phyloP scores from a whole-genome alignment of 768 basidiomycete genomes.

The Boletus rufocinnamomeus region DNA sequence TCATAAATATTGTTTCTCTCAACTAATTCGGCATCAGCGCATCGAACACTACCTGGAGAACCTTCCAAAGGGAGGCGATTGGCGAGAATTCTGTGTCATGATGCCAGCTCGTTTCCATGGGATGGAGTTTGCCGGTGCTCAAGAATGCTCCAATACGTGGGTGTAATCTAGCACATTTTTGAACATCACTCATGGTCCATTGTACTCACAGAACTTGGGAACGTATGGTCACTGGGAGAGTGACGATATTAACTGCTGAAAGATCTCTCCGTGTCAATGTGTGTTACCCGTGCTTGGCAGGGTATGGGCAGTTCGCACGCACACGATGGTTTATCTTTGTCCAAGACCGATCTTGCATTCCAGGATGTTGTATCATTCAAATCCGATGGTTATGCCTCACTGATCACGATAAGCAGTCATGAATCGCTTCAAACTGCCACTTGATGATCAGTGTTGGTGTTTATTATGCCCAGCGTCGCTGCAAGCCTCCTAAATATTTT shows the following conservation, averaged over 20 bases:
- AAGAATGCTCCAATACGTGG: background rate
- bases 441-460: background rate
- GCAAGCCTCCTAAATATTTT: background rate
- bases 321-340: background rate
- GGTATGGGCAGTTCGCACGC: background rate
- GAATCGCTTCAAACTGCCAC: too few relatives aligned
- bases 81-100: constrained; percentile 37
- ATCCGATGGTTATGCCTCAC: background rate
- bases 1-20: background rate
- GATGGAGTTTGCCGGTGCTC: background rate
- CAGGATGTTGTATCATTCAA: background rate
- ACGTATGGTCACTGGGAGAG: constrained; percentile 29
- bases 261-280: too few relatives aligned
- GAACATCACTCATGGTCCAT: background rate
- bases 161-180: too few relatives aligned
- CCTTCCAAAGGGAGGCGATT: constrained; percentile 27
- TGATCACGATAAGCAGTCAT: background rate
- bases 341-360: background rate
- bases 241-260: constrained; percentile 18
- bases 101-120: constrained; percentile 28
- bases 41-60: constrained; percentile 24
- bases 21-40: constrained; percentile 19
- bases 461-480: background rate
- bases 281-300: background rate
- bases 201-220: constrained; percentile 9